Conservation (phyloP, 768 basidiomycete genomes). For the Leccinum rimulosum region DNA sequence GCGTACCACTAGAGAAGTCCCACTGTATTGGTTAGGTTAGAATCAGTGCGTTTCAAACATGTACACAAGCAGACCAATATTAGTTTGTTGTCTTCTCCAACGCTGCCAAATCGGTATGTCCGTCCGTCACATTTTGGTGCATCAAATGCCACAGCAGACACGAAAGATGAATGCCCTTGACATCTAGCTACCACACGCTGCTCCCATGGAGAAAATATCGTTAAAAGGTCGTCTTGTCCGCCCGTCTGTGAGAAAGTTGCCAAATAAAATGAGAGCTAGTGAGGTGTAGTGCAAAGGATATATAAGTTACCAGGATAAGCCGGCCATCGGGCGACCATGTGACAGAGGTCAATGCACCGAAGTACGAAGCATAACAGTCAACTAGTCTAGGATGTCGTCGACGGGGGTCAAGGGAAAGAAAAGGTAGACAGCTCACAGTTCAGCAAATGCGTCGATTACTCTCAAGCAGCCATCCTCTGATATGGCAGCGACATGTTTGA, state of each 20-base stretch:
- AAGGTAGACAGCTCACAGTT: constrained; percentile 58
- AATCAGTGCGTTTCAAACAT: background rate
- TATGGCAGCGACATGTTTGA: constrained; percentile 84
- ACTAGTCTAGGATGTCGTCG: constrained; percentile 57
- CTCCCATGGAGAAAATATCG: constrained; percentile 93
- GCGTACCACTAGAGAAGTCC: constrained; percentile 89
- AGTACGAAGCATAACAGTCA: constrained; percentile 93
- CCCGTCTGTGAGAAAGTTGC: constrained; percentile 59
- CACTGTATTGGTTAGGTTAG: constrained; percentile 50
- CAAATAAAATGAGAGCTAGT: background rate
- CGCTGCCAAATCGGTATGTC: constrained; percentile 92
- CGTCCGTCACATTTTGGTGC: constrained; percentile 83
- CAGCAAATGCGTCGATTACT: constrained; percentile 84
- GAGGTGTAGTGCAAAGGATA: background rate
- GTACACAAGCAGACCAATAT: constrained; percentile 60
- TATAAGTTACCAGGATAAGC: constrained; percentile 72
- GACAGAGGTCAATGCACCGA: constrained; percentile 85
- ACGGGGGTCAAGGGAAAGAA: constrained; percentile 2
- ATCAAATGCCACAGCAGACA: constrained; percentile 88
- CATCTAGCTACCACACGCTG: constrained; percentile 92
- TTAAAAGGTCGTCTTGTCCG: constrained; percentile 94
- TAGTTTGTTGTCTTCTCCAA: constrained; percentile 95
- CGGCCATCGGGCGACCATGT: constrained; percentile 96
- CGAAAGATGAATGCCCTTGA: constrained; percentile 95
- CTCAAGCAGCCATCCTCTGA: constrained; percentile 91